Evolutionary conservation across 1,284 basidiomycete genomes (phyloP), one percentile per base, ranked within the genome.

Genomic region (Porodaedalea pini): DNA sequence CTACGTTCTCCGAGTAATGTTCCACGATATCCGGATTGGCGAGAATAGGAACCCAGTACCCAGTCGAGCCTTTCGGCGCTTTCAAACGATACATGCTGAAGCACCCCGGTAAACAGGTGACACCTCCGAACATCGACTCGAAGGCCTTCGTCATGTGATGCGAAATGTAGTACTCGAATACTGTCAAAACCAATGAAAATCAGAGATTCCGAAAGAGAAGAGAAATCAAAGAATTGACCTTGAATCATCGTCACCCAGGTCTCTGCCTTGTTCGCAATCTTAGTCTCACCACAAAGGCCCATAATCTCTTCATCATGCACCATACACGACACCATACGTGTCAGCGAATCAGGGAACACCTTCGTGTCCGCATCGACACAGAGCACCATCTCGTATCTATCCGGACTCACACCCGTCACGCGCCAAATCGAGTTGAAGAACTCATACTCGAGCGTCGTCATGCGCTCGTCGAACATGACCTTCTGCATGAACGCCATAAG

Each of bases 11-110:
- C 52, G 94, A 97, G 71, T 99, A 99, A 71, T 98, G 94, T 68
- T 96, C 91, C 60, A 95, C 91, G 66, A 99, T 94, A 68, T 98
- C 94, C 11, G 95, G 95, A 69, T 98, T 98, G 62, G 94, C 94
- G 60, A 99, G 81, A 66, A 99, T 91, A 21, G 96, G 97, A 2
- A 99, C 95, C 97, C 96, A 99, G 73, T 95, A 98, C 13, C 93
- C 94, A 48, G 83, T 81, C 64, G 90, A 88, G 51, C 90, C 90
- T 73, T 96, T 98, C 39, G 94, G 92, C 17, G 95, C 92, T 77
- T 98, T 99, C 83, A 98, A 93, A 64, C 97, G 88, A 75, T 99
- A 99, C 93, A 99, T 99, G 62, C 89, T 94, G 84, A 99, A 99
- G 77, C 96, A 99, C 64, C 96, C 97, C 13, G 97, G 96, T 64